These are phyloP conservation scores for Trematosphaeria pertusa DNA, from an alignment of 2,329 filamentous ascomycete genomes.

Conservation along the genomic window DNA sequence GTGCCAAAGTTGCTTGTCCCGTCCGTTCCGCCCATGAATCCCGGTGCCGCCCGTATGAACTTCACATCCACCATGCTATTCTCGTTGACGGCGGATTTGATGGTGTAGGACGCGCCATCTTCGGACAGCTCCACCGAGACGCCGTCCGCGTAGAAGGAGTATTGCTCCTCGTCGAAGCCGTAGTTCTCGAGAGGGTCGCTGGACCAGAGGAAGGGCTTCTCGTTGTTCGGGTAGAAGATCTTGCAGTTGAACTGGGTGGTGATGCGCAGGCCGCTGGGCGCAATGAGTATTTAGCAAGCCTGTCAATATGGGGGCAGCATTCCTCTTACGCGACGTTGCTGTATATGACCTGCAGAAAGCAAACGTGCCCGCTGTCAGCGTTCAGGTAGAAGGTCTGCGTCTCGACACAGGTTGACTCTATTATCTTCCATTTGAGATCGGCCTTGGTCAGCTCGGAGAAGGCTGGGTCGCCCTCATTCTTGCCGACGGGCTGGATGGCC, in stretches of 20 bases:
- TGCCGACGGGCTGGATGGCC: slow-evolving; percentile 84
- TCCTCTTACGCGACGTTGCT: slow-evolving; percentile 87
- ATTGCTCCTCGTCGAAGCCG: slow-evolving; percentile 84
- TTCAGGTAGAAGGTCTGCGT: slow-evolving; percentile 94
- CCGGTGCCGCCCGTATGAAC: slow-evolving; percentile 76
- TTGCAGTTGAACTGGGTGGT: slow-evolving; percentile 96
- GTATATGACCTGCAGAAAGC: slow-evolving; percentile 91
- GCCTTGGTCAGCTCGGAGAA: slow-evolving; percentile 81
- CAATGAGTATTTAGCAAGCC: slow-evolving; percentile 24
- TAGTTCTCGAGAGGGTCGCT: slow-evolving; percentile 79
- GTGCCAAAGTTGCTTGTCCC: slow-evolving; percentile 88
- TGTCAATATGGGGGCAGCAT: slow-evolving; percentile 2
- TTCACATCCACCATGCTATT: slow-evolving; percentile 85
- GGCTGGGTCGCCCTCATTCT: slow-evolving; percentile 77
- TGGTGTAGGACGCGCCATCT: slow-evolving; percentile 80
- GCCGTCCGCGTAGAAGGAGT: slow-evolving; percentile 84
- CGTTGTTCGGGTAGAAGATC: slow-evolving; percentile 78
- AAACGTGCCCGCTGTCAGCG: slow-evolving; percentile 77
- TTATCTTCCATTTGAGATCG: slow-evolving; percentile 80
- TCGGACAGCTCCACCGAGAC: slow-evolving; percentile 85
- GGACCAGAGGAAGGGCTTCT: slow-evolving; percentile 81
- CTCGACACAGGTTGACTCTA: slow-evolving; percentile 89
- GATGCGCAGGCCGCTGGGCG: slow-evolving; percentile 78
- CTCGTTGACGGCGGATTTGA: slow-evolving; percentile 89
- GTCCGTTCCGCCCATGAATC: slow-evolving; percentile 83